Base-by-base conservation (phyloP, 2,329 filamentous ascomycete species). In the Verticillium alfalfae region DNA sequence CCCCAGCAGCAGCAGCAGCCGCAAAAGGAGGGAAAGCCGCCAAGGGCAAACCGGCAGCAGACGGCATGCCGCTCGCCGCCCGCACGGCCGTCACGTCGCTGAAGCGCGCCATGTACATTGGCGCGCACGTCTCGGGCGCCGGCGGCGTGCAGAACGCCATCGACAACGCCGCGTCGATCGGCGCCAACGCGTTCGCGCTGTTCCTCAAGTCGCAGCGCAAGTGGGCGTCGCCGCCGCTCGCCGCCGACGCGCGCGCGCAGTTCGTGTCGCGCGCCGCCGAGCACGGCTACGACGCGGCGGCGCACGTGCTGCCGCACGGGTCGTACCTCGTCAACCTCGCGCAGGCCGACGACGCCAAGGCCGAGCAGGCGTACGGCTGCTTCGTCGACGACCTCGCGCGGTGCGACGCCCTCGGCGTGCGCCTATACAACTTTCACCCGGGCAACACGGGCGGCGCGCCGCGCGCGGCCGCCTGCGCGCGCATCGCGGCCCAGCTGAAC, bases 121-220 rank as follows among this genome's bases (percentile, higher is more conserved):
- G 95, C 16, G 95, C 95, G 1, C 95, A 99, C 73, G 92, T 98
- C 64, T 95, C 90, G 74, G 88, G 85, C 65, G 93, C 95, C 34
- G 94, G 93, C 79, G 91, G 93, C 60, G 91, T 98, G 0, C 93
- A 97, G 62, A 97, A 98, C 74, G 84, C 93, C 0, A 83, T 98
- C 62, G 79, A 82, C 26, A 96, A 97, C 68, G 86, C 90, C 55
- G 72, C 88, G 1, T 84, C 92, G 58, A 93, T 97, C 66, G 93
- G 93, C 60, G 93, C 90, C 65, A 99, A 98, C 72, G 87, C 93
- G 10, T 96, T 98, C 68, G 95, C 95, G 4, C 81, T 98, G 22
- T 99, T 99, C 78, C 83, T 99, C 68, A 98, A 98, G 73, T 96
- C 92, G 0, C 95, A 99, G 75, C 88, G 93, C 61, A 98, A 97